Conservation (phyloP, 345 rosid species). For the Punica granatum region DNA sequence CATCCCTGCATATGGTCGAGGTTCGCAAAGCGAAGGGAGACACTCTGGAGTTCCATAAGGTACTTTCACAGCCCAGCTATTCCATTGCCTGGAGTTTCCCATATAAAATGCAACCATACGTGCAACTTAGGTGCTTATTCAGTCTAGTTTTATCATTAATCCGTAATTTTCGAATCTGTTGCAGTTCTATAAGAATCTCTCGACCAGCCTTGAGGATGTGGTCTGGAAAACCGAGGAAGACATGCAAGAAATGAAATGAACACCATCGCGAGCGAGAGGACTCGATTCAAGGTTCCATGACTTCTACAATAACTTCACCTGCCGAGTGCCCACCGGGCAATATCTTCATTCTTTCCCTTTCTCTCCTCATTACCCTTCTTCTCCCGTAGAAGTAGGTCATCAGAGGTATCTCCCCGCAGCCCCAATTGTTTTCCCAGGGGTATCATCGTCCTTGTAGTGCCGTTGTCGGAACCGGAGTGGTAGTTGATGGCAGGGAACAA, state of each 20-base stretch:
- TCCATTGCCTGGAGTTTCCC: too few relatives aligned
- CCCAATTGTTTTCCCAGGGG: not conserved
- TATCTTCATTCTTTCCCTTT: conserved; percentile 23
- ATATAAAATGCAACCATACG: too few relatives aligned
- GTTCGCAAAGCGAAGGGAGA: conserved; percentile 95
- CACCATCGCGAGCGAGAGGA: not conserved
- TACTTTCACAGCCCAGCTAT: conserved; percentile 12
- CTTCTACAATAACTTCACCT: not conserved
- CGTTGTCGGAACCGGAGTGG: not conserved
- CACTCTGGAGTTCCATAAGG: conserved; percentile 91
- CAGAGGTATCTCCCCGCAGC: not conserved
- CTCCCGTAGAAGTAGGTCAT: not conserved
- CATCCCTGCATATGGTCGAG: conserved; percentile 92
- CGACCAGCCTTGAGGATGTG: conserved; percentile 70
- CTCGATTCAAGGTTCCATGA: not conserved
- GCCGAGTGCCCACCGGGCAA: not conserved
- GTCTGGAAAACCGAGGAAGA: conserved; percentile 92
- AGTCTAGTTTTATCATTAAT: not conserved
- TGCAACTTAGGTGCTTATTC: too few relatives aligned
- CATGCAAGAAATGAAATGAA: conserved; percentile 39
- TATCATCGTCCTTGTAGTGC: not conserved
- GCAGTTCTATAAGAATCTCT: conserved; percentile 90
- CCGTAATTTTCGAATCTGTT: conserved; percentile 1
- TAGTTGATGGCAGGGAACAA: not conserved
- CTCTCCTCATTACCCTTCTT: not conserved